Percentiles rank a stretch among this genome's conserved stretches.
These are phyloP conservation scores for Aspergillus bombycis DNA, from an alignment of 2,329 filamentous ascomycete genomes.

Conservation along the genomic window DNA sequence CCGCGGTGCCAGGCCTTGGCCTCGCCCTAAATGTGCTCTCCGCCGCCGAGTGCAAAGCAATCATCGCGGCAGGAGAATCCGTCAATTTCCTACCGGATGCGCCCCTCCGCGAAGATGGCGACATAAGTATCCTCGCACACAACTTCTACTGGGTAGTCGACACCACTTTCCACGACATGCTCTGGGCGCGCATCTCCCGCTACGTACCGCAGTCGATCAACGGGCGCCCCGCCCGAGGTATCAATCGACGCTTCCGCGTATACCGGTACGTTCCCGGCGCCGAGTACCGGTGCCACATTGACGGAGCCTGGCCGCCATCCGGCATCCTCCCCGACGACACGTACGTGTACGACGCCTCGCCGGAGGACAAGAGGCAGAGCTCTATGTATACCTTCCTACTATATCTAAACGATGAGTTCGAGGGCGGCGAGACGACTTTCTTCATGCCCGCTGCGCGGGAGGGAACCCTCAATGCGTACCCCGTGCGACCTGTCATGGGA, in stretches of 20 bases:
- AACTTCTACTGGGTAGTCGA: constrained; percentile 77
- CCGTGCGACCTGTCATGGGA: constrained; percentile 69
- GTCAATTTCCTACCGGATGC: constrained; percentile 70
- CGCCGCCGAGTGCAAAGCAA: constrained; percentile 63
- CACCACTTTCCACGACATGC: constrained; percentile 61
- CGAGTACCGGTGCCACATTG: constrained; percentile 71
- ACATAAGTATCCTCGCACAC: constrained; percentile 68
- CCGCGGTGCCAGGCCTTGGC: constrained; percentile 63
- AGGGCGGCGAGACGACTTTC: constrained; percentile 72
- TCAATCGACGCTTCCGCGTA: constrained; percentile 71
- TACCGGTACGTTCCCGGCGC: constrained; percentile 74
- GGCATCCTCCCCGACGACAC: constrained; percentile 60
- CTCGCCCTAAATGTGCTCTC: constrained; percentile 65
- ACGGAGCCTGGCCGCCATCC: constrained; percentile 74
- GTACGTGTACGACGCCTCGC: constrained; percentile 70
- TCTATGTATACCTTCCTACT: constrained; percentile 71
- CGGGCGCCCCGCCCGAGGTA: constrained; percentile 62
- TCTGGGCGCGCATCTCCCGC: constrained; percentile 64
- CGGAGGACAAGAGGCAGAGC: constrained; percentile 61
- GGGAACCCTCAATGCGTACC: constrained; percentile 70
- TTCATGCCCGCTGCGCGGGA: constrained; percentile 68
- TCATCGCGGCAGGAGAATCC: constrained; percentile 68
- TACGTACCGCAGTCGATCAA: constrained; percentile 61
- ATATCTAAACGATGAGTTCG: constrained; percentile 72
- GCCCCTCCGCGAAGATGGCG: constrained; percentile 66